Percentiles rank a stretch among this genome's conserved stretches.
Evolutionary conservation across 208 protist genomes (phyloP).

Genomic region (Novymonas esmeraldas): DNA sequence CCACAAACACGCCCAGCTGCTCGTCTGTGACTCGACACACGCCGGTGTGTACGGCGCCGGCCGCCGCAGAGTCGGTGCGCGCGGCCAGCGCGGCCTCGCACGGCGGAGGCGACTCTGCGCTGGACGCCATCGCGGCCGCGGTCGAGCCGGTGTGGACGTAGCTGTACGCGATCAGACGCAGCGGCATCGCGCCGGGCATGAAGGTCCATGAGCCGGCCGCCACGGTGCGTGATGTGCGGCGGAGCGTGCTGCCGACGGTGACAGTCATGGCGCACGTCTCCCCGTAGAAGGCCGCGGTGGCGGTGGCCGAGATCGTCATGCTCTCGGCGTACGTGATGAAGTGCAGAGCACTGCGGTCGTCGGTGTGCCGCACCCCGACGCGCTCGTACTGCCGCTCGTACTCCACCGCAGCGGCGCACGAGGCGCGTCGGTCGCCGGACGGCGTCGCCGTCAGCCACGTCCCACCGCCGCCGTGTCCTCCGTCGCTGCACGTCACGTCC

Average conservation of each 20-base stretch:
- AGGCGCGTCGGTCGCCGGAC: constrained; percentile 4
- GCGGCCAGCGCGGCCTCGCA: not conserved
- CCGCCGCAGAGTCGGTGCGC: not conserved
- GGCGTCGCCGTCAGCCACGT: constrained; percentile 28
- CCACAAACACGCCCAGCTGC: constrained; percentile 16
- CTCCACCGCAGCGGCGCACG: constrained; percentile 20
- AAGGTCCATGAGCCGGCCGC: constrained; percentile 31
- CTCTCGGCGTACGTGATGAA: constrained; percentile 33
- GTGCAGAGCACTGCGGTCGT: constrained; percentile 3
- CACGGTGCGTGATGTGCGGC: constrained; percentile 17
- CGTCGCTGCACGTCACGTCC: constrained; percentile 22
- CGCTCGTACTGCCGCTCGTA: constrained; percentile 39
- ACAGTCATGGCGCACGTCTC: constrained; percentile 32
- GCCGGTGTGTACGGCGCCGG: constrained; percentile 5
- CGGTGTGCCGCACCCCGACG: constrained; percentile 14
- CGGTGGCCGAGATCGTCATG: constrained; percentile 22
- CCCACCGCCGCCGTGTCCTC: constrained; percentile 18
- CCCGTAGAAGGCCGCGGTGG: constrained; percentile 26
- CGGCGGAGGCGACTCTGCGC: not conserved
- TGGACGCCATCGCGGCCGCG: not conserved
- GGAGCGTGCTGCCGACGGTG: constrained; percentile 21
- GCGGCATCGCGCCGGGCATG: constrained; percentile 6
- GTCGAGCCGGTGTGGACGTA: not conserved
- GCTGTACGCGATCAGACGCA: constrained; percentile 5
- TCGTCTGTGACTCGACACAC: constrained; percentile 18